Evolutionary conservation across 2,329 filamentous ascomycete genomes (phyloP), one percentile per base, ranked within the genome.

Genomic region (Elsinoe fawcettii): DNA sequence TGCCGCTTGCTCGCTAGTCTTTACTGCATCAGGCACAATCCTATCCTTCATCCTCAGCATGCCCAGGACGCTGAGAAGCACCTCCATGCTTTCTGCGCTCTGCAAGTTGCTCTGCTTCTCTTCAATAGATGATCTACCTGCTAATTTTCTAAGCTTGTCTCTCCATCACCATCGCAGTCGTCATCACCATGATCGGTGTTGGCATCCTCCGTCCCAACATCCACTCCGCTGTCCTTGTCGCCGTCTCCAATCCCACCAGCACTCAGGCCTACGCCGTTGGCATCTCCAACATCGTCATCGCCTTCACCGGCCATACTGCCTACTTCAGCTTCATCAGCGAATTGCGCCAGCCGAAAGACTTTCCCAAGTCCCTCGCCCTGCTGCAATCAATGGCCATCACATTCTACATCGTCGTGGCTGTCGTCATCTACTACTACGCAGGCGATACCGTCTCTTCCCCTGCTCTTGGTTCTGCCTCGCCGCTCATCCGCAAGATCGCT

Each of bases 371-470:
- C 6, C 78, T 90, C 58, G 76, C 77, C 64, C 68, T 84, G 30
- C 77, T 86, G 5, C 83, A 86, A 66, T 71, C 75, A 16, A 72
- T 76, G 58, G 81, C 85, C 59, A 81, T 81, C 1, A 69, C 71
- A 12, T 75, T 88, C 27, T 88, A 88, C 68, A 70, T 84, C 23
- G 66, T 85, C 23, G 81, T 83, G 1, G 83, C 83, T 1, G 75
- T 81, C 5, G 79, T 88, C 36, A 83, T 87, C 63, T 88, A 88
- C 71, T 72, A 78, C 60, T 88, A 77, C 63, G 80, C 78, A 4
- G 85, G 86, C 1, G 73, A 75, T 0, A 69, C 75, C n/a, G 83
- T 88, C 1, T 74, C 77, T 1, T 83, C 81, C 0, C 86, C 86
- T 0, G 85, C 86, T 0, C 75, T 89, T 1, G 80, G 80, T 5